Evolutionary conservation across 371 early-diverging fungal species (phyloP), one percentile per base, ranked within the genome.

Genomic region (Mortierella sp.): DNA sequence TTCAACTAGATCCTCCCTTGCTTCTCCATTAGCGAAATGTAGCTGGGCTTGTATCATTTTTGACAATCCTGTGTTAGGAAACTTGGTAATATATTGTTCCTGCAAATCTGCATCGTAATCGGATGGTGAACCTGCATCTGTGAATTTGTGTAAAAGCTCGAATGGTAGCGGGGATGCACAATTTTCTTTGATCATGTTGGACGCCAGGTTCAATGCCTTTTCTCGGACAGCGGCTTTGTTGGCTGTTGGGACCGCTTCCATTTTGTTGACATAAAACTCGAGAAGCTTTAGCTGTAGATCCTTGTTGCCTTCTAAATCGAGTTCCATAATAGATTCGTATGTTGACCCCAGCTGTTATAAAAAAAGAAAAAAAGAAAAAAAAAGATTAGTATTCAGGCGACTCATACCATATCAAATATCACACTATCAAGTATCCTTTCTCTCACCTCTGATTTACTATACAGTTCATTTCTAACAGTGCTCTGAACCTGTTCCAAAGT

Each of bases 401-500:
- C 6, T 37, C 40, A 37, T 10, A 6, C 40, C 12, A 37, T n/a
- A n/a, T 13, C 13, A 13, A 13, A 37, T 13, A 37, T 5, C 40
- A 37, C 40, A 19, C 19, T 13, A 19, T 43, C 5, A 43, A 17
- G 19, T 13, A 35, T 35, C 3, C 35, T 35, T 9, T 35, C 13
- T 43, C 45, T 43, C 45, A 92, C 66, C 61, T 90, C 85, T 0
- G 94, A 93, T 34, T 85, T 72, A 12, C 76, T 82, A 62, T 85
- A 90, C 7, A 93, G 83, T 42, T 94, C 93, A 0, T 81, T 84
- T 51, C 84, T 85, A 0, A 93, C 93, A 43, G 88, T 82, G 1
- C 66, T 78, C 29, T 86, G 84, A 29, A 94, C 84, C 53, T 85
- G 85, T 23, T 84, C 85, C 10, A 88, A 70, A 5, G 93, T 89